phyloP scores from a whole-genome alignment of 148 eudicot genomes.

The Arbutus unedo region DNA sequence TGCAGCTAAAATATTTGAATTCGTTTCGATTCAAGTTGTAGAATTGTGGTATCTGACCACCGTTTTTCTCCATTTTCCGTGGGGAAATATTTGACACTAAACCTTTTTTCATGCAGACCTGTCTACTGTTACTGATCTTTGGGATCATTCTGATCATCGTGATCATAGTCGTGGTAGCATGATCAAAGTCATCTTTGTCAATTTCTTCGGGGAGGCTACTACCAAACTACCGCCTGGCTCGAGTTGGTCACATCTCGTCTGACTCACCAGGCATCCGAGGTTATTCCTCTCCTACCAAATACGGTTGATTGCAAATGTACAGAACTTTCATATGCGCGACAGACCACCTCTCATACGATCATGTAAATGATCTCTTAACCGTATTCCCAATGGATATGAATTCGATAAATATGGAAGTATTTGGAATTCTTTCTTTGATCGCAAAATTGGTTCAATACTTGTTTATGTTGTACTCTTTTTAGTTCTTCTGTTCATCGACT shows the following conservation, averaged over 20 bases:
- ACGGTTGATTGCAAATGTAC: slow-evolving; percentile 3
- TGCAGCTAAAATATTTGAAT: too few species aligned
- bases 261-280: neutral
- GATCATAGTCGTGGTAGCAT: slow-evolving; percentile 18
- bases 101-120: slow-evolving; percentile 15
- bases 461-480: neutral
- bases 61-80: neutral
- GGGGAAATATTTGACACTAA: neutral
- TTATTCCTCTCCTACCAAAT: neutral
- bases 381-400: neutral
- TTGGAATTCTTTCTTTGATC: neutral
- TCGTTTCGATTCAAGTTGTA: neutral
- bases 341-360: neutral
- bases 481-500: neutral
- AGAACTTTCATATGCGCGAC: neutral
- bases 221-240: neutral
- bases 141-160: slow-evolving; percentile 22
- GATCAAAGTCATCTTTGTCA: slow-evolving; percentile 15
- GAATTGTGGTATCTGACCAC: neutral
- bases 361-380: neutral
- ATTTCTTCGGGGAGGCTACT: slow-evolving; percentile 26
- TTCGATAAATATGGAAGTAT: neutral
- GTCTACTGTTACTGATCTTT: slow-evolving; percentile 19
- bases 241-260: slow-evolving; percentile 1
- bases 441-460: neutral